Evolutionary conservation across 768 basidiomycete species (phyloP).

Genomic region (Suillus discolor): DNA sequence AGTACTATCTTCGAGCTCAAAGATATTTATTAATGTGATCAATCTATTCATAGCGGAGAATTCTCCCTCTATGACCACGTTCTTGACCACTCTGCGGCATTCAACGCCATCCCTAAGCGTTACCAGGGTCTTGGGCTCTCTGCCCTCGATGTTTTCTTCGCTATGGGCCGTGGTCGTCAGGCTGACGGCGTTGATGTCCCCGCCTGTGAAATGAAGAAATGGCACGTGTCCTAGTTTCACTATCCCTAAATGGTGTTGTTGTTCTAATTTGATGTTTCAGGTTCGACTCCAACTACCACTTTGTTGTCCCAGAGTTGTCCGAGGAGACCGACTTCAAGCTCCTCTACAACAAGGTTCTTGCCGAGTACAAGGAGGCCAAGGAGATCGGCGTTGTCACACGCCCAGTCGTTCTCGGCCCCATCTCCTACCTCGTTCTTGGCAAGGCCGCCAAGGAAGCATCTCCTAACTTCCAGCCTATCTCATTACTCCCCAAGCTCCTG

Average conservation of each 20-base stretch:
- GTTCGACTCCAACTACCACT: conserved; percentile 99
- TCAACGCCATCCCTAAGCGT: conserved; percentile 96
- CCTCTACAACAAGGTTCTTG: conserved; percentile 92
- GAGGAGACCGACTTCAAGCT: conserved; percentile 92
- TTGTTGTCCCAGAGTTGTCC: conserved; percentile 95
- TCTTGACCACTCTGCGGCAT: conserved; percentile 93
- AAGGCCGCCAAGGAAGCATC: conserved; percentile 87
- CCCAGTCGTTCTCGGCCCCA: conserved; percentile 93
- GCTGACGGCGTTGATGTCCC: conserved; percentile 93
- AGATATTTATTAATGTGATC: conserved; percentile 18
- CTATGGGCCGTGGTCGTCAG: conserved; percentile 99
- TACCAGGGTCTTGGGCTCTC: conserved; percentile 87
- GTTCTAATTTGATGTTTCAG: conserved; percentile 39
- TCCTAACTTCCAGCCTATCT: conserved; percentile 86
- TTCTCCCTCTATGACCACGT: conserved; percentile 99
- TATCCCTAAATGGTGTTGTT: conserved; percentile 5
- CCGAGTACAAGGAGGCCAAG: conserved; percentile 95
- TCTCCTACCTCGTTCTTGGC: conserved; percentile 93
- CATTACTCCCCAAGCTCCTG: conserved; percentile 85
- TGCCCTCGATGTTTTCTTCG: conserved; percentile 94
- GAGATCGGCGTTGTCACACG: conserved; percentile 86
- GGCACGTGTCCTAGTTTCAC: conserved; percentile 52
- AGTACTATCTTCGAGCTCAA: conserved; percentile 22
- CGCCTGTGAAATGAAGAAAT: conserved; percentile 99
- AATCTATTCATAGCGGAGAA: conserved; percentile 71